A percentile compares a stretch with the other conserved stretches of the same genome.
These are phyloP conservation scores for Fomitopsis palustris DNA, from an alignment of 1,284 basidiomycete genomes.

Conservation along the genomic window DNA sequence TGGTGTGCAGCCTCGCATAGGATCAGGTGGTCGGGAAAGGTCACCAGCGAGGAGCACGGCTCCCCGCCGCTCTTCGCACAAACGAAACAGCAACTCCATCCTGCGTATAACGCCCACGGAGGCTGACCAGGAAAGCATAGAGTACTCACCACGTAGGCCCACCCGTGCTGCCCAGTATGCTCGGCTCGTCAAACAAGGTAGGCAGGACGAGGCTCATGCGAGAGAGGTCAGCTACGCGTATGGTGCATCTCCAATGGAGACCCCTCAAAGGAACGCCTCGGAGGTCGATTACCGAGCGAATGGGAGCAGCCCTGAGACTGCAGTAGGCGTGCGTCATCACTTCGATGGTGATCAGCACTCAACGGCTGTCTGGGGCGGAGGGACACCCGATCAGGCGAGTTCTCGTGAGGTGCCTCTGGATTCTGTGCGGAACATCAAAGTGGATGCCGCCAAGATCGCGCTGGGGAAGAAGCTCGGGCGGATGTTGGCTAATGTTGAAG, in stretches of 20 bases:
- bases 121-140: not conserved
- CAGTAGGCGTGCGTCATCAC: no score
- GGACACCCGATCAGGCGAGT: not conserved
- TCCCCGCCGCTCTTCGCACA: constrained; percentile 3
- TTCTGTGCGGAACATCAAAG: not conserved
- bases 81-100: not conserved
- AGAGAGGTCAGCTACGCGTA: not conserved
- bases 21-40: not conserved
- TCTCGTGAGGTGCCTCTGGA: not conserved
- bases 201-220: constrained; percentile 1
- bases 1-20: not conserved
- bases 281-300: not conserved
- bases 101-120: not conserved
- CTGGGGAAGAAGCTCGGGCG: constrained; percentile 2
- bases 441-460: not conserved
- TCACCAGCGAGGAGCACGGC: not conserved
- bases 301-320: no score
- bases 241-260: not conserved
- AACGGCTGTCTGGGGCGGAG: no score
- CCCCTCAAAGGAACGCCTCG: not conserved
- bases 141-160: constrained; percentile 19
- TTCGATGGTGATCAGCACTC: no score
- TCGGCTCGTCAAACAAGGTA: constrained; percentile 7
- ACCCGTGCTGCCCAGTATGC: constrained; percentile 16
- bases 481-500: not conserved